Base-by-base conservation (phyloP, 2,329 filamentous ascomycete genomes). In the Aspergillus aculeatus region DNA sequence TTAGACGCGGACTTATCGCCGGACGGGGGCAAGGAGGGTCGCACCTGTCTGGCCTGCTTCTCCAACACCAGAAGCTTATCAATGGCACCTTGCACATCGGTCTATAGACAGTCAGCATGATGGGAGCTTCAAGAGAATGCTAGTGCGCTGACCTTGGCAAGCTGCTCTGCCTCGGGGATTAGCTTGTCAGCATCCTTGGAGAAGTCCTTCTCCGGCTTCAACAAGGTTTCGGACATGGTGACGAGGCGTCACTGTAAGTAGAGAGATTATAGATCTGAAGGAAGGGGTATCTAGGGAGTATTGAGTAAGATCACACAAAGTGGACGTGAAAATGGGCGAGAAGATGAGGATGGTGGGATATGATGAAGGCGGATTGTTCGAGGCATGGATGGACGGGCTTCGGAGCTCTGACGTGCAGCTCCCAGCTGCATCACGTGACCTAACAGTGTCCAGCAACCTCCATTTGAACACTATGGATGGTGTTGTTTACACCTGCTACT, bases 181-280 rank as follows among this genome's bases (percentile, higher is more conserved):
- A 91, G 86, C 80, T 89, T 87, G 83, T 98, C 93, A 73, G 91
- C 92, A 80, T 98, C 93, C 82, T 96, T 96, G 74, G 91, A 89
- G 86, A 91, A 97, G 87, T 99, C 95, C 89, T 96, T 97, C 84
- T 99, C 95, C 73, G 94, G 91, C 86, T 96, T 96, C 78, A 95
- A 76, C 69, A 87, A 80, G 78, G 87, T 87, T 80, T 92, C 90
- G 72, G 92, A 90, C 92, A 96, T 96, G 75, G 67, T 84, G 77
- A 71, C 70, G 70, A 69, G 58, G 50, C 58, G 58, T 61, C 54
- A 58, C 57, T 57, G 35, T 57, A 62, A 41, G 44, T 19, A 16
- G 29, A 16, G 32, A 41, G 19, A 47, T 19, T 44, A n/a, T 19
- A 16, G 51, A 48, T 29, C 16, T 19, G 14, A 14, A 41, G 41